phyloP scores from a whole-genome alignment of 345 rosid species.

The Gossypium sturtianum region DNA sequence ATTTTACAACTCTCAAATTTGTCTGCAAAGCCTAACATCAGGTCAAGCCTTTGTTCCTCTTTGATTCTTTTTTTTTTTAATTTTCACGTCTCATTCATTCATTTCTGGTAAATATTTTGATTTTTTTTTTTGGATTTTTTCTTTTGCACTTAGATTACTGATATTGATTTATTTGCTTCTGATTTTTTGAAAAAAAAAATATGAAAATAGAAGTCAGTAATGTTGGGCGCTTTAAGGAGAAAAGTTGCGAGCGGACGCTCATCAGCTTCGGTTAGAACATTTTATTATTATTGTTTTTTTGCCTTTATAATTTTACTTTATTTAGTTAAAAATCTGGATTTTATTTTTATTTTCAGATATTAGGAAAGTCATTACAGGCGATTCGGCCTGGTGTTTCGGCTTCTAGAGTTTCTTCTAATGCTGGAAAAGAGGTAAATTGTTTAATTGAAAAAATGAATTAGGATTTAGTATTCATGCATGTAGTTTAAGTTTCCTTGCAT shows the following conservation, averaged over 20 bases:
- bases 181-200: background rate
- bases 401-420: constrained; percentile 34
- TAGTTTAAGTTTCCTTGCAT: background rate
- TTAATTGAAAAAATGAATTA: background rate
- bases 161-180: background rate
- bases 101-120: background rate
- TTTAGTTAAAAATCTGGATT: background rate
- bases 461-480: background rate
- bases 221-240: constrained; percentile 36
- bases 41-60: no score
- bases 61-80: background rate
- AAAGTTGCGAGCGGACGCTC: constrained; percentile 39
- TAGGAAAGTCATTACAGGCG: constrained; percentile 34
- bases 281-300: background rate
- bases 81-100: background rate
- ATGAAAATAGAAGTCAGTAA: constrained; percentile 9
- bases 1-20: no score
- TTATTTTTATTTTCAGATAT: constrained; percentile 28
- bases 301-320: background rate
- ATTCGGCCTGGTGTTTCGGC: constrained; percentile 32
- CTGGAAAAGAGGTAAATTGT: constrained; percentile 38
- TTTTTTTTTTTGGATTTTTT: background rate
- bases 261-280: constrained; percentile 33
- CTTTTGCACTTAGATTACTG: background rate
- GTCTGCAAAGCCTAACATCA: no score